Base-by-base conservation (phyloP, 495 filamentous ascomycete species). In the Apodospora peruviana region DNA sequence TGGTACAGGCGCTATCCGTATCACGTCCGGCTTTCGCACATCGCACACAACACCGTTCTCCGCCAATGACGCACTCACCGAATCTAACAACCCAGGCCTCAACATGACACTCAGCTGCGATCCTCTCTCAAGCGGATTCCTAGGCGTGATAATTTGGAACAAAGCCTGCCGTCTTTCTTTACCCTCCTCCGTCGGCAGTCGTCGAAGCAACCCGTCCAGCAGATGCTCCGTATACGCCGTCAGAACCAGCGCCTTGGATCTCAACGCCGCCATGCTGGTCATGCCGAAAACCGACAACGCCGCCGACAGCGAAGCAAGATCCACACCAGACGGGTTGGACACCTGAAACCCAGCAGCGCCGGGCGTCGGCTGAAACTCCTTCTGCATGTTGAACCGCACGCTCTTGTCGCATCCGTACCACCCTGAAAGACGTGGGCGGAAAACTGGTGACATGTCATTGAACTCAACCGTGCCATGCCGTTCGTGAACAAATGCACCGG, bases 371-470 rank as follows among this genome's bases (percentile, higher is more conserved):
- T 76, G 60, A 61, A 95, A 96, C 75, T 56, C 34, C 66, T 84
- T 87, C 5, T 77, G 78, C 90, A 90, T 95, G 8, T 69, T 67
- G 64, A 95, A 94, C 1, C 90, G 73, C 21, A 73, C 82, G 43
- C 65, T 58, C 60, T 90, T 89, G 65, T 85, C 82, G 34, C 76
- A 77, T 23, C 90, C 90, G 83, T 88, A 95, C 90, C 90, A 95
- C 8, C 90, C 90, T 18, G 78, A 74, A 35, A 91, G 66, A 16
- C 87, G 75, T 12, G 58, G 53, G 14, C 57, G 54, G 43, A 65
- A 70, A 2, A 53, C 55, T n/a, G n/a, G n/a, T n/a, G n/a, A n/a
- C 27, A 32, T 32, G 7, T 32, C 27, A 32, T 14, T 14, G 7
- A 14, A 7, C 27, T 7, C 14, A 1, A 41, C 39, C 21, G 8